A percentile compares a stretch with the other conserved stretches of the same genome.
Evolutionary conservation across 495 filamentous ascomycete species (phyloP).

Genomic region (Aspergillus mulundensis): DNA sequence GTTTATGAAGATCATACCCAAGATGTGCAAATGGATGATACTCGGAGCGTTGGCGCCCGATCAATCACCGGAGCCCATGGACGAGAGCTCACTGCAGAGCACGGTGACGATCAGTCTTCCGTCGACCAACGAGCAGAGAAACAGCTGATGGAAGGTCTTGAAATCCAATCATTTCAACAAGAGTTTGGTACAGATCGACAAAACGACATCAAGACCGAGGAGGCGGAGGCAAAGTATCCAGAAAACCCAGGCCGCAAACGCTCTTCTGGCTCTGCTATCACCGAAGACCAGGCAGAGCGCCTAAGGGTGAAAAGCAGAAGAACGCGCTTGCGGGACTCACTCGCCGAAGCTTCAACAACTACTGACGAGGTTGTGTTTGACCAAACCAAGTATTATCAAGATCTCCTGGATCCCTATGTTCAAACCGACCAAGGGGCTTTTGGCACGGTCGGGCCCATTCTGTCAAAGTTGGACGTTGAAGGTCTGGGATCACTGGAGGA

Average conservation of each 20-base stretch:
- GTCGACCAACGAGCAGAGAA: slow-evolving; percentile 42
- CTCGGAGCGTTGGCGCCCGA: slow-evolving; percentile 8
- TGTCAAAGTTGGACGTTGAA: slow-evolving; percentile 63
- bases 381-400: slow-evolving; percentile 64
- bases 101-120: slow-evolving; percentile 35
- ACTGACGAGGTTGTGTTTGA: slow-evolving; percentile 57
- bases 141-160: slow-evolving; percentile 39
- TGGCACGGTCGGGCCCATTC: slow-evolving; percentile 58
- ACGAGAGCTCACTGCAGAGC: slow-evolving; percentile 15
- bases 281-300: slow-evolving; percentile 50
- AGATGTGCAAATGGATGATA: slow-evolving; percentile 15
- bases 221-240: slow-evolving; percentile 29
- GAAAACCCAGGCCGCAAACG: slow-evolving; percentile 38
- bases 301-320: slow-evolving; percentile 77
- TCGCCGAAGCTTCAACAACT: slow-evolving; percentile 45
- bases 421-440: slow-evolving; percentile 76
- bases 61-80: slow-evolving; percentile 15
- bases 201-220: slow-evolving; percentile 25
- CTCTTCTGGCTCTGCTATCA: slow-evolving; percentile 47
- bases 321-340: slow-evolving; percentile 72
- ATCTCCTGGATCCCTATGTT: slow-evolving; percentile 62
- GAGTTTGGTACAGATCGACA: slow-evolving; percentile 19
- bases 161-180: slow-evolving; percentile 29
- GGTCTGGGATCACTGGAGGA: slow-evolving; percentile 40
- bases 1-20: slow-evolving; percentile 15